Evolutionary conservation across 352 stramenopile species (phyloP), one percentile per base, ranked within the genome.

Genomic region (Thalassiosira delicatula): DNA sequence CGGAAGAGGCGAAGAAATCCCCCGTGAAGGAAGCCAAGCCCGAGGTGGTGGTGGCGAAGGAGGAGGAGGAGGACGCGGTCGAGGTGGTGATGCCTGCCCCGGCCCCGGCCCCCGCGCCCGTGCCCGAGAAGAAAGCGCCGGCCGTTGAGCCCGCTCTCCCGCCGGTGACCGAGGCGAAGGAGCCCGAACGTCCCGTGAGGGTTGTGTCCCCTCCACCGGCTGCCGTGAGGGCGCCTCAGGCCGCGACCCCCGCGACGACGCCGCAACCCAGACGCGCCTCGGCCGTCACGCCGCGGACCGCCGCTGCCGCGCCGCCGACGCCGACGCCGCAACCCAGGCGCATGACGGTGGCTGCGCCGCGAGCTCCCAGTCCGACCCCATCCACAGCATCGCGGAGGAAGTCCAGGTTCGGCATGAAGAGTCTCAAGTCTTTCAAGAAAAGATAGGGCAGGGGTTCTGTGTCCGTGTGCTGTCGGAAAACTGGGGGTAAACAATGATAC

Each of bases 341-440:
- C 3, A 54, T 51, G 46, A 23, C 51, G n/a, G 40, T 49, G 40
- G 40, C 40, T 49, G 17, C 35, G 5, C 35, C 35, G 35, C 27
- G 27, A 27, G 29, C 27, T 46, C 14, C 67, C 5, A 25, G 29
- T 60, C 4, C 29, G 21, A 29, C 11, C 5, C 21, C 33, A 1
- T 7, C 62, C 30, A 76, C 35, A n/a, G 62, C 19, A 5, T 42
- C 35, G 35, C 35, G 35, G 46, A 56, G n/a, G n/a, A 71, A 71
- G 49, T 79, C 63, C 29, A 54, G 44, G 9, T 83, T 77, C 40
- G 42, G 65, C 29, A 70, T 70, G 21, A 82, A 82, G 60, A 29
- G 30, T 2, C 68, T 76, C 59, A 54, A 56, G 37, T 12, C 12
- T 5, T 42, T 12, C 35, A 76, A 76, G 54, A 76, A 76, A 40